These are phyloP conservation scores for Stellera chamaejasme DNA, from an alignment of 345 rosid species.

Conservation along the genomic window DNA sequence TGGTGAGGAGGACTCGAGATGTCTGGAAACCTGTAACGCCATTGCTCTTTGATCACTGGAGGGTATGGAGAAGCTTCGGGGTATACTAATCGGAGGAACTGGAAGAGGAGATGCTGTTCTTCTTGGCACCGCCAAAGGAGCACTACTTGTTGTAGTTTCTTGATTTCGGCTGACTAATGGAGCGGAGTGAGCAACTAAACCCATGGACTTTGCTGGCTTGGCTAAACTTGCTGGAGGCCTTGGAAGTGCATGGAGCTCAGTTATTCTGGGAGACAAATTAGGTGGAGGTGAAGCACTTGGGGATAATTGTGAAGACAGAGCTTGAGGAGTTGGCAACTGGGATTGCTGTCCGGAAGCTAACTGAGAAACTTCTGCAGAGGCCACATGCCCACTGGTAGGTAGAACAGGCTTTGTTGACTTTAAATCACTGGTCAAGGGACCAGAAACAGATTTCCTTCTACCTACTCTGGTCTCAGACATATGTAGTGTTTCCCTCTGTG, in stretches of 20 bases:
- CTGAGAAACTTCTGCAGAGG: constrained; percentile 33
- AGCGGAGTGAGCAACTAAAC: constrained; percentile 70
- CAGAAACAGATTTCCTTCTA: constrained; percentile 62
- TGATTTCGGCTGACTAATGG: constrained; percentile 61
- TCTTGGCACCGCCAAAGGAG: constrained; percentile 28
- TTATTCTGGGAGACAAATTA: constrained; percentile 66
- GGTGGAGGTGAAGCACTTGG: constrained; percentile 84
- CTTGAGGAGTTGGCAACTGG: constrained; percentile 36
- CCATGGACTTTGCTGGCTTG: constrained; percentile 47
- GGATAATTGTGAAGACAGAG: constrained; percentile 52
- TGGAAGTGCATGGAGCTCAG: constrained; percentile 93
- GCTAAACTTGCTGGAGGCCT: constrained; percentile 62
- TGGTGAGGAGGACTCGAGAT: constrained; percentile 27
- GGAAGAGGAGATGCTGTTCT: constrained; percentile 76
- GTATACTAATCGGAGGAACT: constrained; percentile 50
- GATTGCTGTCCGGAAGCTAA: constrained; percentile 37
- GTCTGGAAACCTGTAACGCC: constrained; percentile 36
- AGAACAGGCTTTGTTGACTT: constrained; percentile 38
- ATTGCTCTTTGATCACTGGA: constrained; percentile 67
- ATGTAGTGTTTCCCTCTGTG: constrained; percentile 20
- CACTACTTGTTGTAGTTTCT: constrained; percentile 35
- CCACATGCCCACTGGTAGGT: constrained; percentile 39
- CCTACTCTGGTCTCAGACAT: constrained; percentile 36
- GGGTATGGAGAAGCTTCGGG: constrained; percentile 84
- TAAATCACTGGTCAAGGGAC: constrained; percentile 55